Evolutionary conservation across 1,284 basidiomycete species (phyloP).

Genomic region (Papiliotrema flavescens): DNA sequence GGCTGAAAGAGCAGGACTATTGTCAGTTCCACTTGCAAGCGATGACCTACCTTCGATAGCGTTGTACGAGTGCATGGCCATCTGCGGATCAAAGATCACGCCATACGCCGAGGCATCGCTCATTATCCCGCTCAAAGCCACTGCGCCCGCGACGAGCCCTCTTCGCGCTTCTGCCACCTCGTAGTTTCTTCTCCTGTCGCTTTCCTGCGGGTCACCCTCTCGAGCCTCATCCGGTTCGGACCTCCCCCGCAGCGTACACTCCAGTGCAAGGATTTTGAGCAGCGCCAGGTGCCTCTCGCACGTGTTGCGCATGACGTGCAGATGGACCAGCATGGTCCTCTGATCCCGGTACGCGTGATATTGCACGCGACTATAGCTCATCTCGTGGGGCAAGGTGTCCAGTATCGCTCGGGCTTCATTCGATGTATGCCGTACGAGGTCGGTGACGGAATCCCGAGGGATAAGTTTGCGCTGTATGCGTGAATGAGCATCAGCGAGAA

Average conservation of each 20-base stretch:
- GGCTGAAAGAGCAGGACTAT: constrained; percentile 14
- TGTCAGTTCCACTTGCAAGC: not conserved
- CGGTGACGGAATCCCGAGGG: not conserved
- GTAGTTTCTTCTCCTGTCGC: not conserved
- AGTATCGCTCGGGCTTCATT: constrained; percentile 2
- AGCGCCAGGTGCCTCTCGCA: constrained; percentile 7
- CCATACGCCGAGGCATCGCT: constrained; percentile 5
- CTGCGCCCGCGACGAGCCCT: constrained; percentile 3
- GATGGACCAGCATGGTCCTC: constrained; percentile 4
- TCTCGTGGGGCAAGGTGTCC: constrained; percentile 5
- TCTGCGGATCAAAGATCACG: constrained; percentile 12
- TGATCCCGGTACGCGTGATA: constrained; percentile 11
- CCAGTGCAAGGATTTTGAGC: constrained; percentile 3
- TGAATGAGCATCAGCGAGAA: constrained; percentile 8
- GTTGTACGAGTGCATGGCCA: constrained; percentile 19
- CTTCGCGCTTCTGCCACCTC: not conserved
- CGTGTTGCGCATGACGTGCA: constrained; percentile 17
- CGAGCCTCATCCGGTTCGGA: no score
- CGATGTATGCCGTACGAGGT: constrained; percentile 1
- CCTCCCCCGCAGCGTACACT: no score
- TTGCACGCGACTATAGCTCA: not conserved
- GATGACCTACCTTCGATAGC: constrained; percentile 10
- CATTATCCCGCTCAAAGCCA: constrained; percentile 4
- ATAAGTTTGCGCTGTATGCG: constrained; percentile 8
- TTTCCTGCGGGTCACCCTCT: no score